Conservation (phyloP, 352 stramenopile genomes). For the Globisporangium megalacanthum region DNA sequence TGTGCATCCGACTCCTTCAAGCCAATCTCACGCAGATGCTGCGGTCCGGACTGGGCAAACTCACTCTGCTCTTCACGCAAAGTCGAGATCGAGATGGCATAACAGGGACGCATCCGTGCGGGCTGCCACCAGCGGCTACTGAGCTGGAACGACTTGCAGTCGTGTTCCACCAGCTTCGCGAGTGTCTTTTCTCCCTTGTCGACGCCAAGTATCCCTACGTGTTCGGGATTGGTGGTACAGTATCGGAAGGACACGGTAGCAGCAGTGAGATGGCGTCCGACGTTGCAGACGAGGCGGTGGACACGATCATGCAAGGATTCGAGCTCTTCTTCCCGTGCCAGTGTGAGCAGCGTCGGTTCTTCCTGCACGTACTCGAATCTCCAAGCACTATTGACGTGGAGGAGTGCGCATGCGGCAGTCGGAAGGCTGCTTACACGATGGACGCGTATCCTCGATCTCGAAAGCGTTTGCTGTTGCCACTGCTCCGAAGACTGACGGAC, state of each 20-base stretch:
- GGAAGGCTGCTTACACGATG: background rate
- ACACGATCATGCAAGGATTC: slow-evolving; percentile 69
- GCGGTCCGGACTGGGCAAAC: slow-evolving; percentile 42
- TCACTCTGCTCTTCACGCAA: slow-evolving; percentile 18
- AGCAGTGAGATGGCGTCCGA: slow-evolving; percentile 13
- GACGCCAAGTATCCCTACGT: slow-evolving; percentile 20
- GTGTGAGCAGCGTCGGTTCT: slow-evolving; percentile 58
- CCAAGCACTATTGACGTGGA: background rate
- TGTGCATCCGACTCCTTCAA: slow-evolving; percentile 64
- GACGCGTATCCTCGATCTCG: slow-evolving; percentile 22
- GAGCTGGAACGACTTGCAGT: slow-evolving; percentile 7
- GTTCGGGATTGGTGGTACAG: background rate
- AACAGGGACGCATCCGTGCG: background rate
- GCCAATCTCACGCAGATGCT: slow-evolving; percentile 71
- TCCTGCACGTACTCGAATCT: slow-evolving; percentile 30
- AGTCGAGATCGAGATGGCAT: background rate
- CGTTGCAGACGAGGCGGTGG: slow-evolving; percentile 40
- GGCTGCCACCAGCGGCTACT: background rate
- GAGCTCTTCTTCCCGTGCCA: slow-evolving; percentile 87
- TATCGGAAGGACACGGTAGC: slow-evolving; percentile 3
- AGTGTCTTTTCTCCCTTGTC: slow-evolving; percentile 24
- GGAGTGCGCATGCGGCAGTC: background rate
- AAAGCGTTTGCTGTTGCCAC: slow-evolving; percentile 35
- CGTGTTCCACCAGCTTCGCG: slow-evolving; percentile 15
- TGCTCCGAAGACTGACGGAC: slow-evolving; percentile 66